Conservation (phyloP, 441 rosid species). For the Metrosideros polymorpha region DNA sequence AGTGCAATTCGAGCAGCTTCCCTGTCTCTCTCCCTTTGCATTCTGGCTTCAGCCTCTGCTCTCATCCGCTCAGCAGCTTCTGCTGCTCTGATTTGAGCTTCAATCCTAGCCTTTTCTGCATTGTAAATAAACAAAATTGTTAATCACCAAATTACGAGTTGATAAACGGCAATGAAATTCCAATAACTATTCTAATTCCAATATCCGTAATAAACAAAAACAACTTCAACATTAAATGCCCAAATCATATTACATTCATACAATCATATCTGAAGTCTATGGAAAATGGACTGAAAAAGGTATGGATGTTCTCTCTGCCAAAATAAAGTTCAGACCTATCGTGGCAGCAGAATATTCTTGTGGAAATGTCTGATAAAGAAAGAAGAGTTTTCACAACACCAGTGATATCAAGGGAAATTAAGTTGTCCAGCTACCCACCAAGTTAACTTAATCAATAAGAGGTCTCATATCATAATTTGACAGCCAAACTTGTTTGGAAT, state of each 20-base stretch:
- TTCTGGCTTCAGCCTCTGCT: constrained; percentile 46
- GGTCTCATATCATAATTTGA: background rate
- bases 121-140: background rate
- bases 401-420: background rate
- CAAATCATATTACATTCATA: background rate
- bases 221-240: background rate
- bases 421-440: background rate
- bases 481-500: background rate
- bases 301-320: background rate
- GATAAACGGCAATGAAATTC: background rate
- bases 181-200: background rate
- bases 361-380: background rate
- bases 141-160: background rate
- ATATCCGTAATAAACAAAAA: background rate
- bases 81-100: constrained; percentile 59
- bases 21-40: constrained; percentile 45
- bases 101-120: constrained; percentile 65
- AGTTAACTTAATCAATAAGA: background rate
- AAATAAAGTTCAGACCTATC: background rate
- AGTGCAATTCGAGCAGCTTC: constrained; percentile 60
- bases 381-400: background rate
- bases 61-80: constrained; percentile 43
- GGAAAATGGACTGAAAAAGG: background rate
- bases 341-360: background rate
- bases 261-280: background rate